Conservation (phyloP, 2,329 filamentous ascomycete species). For the Venturia aucupariae region DNA sequence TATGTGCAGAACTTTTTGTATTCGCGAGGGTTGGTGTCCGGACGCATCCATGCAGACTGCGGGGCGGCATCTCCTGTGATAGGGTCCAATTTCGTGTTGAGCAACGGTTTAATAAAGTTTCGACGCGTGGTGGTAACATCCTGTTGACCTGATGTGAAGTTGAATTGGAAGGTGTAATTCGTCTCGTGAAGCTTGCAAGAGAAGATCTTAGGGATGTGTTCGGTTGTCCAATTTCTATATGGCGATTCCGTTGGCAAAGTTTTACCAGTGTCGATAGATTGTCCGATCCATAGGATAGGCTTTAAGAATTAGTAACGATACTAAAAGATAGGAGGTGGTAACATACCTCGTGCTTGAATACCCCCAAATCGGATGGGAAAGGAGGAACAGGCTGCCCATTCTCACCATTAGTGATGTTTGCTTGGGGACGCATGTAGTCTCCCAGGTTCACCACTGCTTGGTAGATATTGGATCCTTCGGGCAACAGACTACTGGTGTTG, state of each 20-base stretch:
- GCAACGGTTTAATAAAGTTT: conserved; percentile 23
- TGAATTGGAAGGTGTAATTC: conserved; percentile 28
- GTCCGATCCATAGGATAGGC: conserved; percentile 29
- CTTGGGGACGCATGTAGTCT: conserved; percentile 25
- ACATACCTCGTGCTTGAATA: conserved; percentile 19
- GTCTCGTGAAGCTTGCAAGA: conserved; percentile 28
- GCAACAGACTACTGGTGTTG: conserved; percentile 24
- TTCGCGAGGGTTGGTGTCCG: conserved; percentile 17
- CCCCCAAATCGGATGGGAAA: conserved; percentile 24
- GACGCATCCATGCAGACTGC: conserved; percentile 20
- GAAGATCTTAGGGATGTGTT: conserved; percentile 27
- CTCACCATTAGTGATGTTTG: conserved; percentile 18
- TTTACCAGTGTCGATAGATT: conserved; percentile 23
- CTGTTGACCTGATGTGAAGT: conserved; percentile 23
- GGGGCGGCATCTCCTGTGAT: conserved; percentile 19
- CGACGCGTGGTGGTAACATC: conserved; percentile 20
- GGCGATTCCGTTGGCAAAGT: conserved; percentile 21
- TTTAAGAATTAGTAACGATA: conserved; percentile 18
- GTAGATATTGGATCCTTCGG: conserved; percentile 26
- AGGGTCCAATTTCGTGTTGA: conserved; percentile 23
- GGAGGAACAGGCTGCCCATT: conserved; percentile 22
- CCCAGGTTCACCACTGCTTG: conserved; percentile 23
- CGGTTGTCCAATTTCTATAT: conserved; percentile 23
- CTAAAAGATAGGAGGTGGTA: not conserved
- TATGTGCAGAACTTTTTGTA: conserved; percentile 28